Percentiles rank a stretch among this genome's conserved stretches.
These are phyloP conservation scores for Amanita pseudoporphyria DNA, from an alignment of 768 basidiomycete species.

Conservation along the genomic window DNA sequence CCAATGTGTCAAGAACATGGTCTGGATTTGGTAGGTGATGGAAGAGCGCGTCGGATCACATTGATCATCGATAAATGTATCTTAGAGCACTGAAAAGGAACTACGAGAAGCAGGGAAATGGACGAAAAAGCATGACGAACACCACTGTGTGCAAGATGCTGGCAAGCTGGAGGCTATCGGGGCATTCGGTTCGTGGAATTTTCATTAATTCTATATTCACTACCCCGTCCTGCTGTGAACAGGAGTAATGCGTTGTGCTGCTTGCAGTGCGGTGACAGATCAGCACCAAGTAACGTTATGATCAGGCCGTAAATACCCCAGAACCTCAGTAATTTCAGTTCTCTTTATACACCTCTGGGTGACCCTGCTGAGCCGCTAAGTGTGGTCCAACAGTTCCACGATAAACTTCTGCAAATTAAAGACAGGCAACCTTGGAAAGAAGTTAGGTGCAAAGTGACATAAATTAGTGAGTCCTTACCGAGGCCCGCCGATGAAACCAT, in stretches of 20 bases:
- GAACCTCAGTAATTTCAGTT: conserved; percentile 18
- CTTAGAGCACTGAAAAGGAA: conserved; percentile 78
- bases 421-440: conserved; percentile 53
- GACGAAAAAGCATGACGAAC: conserved; percentile 61
- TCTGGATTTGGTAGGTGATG: conserved; percentile 50
- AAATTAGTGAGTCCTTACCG: conserved; percentile 36
- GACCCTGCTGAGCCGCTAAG: conserved; percentile 35
- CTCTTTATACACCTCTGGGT: conserved; percentile 37
- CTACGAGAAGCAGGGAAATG: conserved; percentile 44
- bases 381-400: conserved; percentile 77
- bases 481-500: neutral
- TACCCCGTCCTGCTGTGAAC: neutral
- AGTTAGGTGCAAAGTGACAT: conserved; percentile 64
- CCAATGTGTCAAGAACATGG: conserved; percentile 31
- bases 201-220: conserved; percentile 4
- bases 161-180: conserved; percentile 76
- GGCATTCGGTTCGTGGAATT: conserved; percentile 51
- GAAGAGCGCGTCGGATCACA: conserved; percentile 45
- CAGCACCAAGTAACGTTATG: conserved; percentile 22
- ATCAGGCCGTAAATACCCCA: conserved; percentile 6
- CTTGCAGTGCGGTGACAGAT: conserved; percentile 48
- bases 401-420: conserved; percentile 71
- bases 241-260: conserved; percentile 64
- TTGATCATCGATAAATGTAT: conserved; percentile 70
- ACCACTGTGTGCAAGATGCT: conserved; percentile 77